Percentiles rank a stretch among this genome's conserved stretches.
phyloP scores from a whole-genome alignment of 1,139 yeast genomes.

The Williopsis jadinii region DNA sequence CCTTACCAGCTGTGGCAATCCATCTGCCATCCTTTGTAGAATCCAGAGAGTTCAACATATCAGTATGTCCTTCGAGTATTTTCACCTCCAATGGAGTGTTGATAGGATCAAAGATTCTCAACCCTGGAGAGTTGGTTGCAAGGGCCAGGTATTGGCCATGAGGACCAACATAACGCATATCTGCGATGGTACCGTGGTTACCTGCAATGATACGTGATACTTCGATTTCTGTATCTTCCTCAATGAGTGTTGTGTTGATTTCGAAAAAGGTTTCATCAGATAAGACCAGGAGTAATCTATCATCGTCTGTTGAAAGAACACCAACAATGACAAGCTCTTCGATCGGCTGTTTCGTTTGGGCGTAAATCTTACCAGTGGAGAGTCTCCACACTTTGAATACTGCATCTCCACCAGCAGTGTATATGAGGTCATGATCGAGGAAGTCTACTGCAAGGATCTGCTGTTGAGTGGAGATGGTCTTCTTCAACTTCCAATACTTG shows the following conservation, averaged over 20 bases:
- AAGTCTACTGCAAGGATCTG: slow-evolving; percentile 83
- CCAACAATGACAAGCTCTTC: slow-evolving; percentile 70
- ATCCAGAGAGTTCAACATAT: slow-evolving; percentile 76
- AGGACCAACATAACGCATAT: slow-evolving; percentile 72
- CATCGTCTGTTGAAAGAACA: slow-evolving; percentile 33
- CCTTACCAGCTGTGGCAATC: slow-evolving; percentile 94
- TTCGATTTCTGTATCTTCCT: slow-evolving; percentile 32
- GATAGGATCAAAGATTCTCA: slow-evolving; percentile 58
- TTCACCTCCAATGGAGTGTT: slow-evolving; percentile 52
- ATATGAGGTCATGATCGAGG: slow-evolving; percentile 41
- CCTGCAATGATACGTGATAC: slow-evolving; percentile 65
- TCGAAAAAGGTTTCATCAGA: slow-evolving; percentile 82
- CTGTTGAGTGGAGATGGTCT: slow-evolving; percentile 67
- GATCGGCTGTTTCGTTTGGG: slow-evolving; percentile 44
- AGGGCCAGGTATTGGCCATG: slow-evolving; percentile 51
- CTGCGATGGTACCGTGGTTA: slow-evolving; percentile 94
- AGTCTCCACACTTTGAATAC: slow-evolving; percentile 56
- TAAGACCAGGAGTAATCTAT: slow-evolving; percentile 38
- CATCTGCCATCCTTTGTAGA: slow-evolving; percentile 73
- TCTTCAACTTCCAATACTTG: slow-evolving; percentile 46
- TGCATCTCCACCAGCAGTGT: slow-evolving; percentile 85
- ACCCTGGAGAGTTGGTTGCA: slow-evolving; percentile 93
- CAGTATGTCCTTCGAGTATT: slow-evolving; percentile 75
- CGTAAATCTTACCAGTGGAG: slow-evolving; percentile 54
- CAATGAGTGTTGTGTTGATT: slow-evolving; percentile 31